Base-by-base conservation (phyloP, 768 basidiomycete genomes). In the Suillus alpinus region DNA sequence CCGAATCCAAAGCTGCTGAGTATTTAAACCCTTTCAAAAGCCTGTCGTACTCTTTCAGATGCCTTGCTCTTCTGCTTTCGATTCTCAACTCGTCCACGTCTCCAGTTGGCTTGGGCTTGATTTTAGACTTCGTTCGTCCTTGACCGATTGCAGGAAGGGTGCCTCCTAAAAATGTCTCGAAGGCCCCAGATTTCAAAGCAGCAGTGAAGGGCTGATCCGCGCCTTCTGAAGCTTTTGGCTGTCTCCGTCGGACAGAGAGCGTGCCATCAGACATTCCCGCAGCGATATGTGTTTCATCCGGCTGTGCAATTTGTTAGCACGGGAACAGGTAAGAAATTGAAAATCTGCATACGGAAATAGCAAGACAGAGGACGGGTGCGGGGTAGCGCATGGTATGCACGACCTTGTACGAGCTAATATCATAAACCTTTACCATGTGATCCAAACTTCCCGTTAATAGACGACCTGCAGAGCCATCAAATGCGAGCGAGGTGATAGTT, bases 301-400 rank as follows among this genome's bases (percentile, higher is more conserved):
- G 95, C 94, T 98, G 67, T 18, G 51, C 49, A 23, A 1, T 9
- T 37, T 6, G 31, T 66, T 47, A 70, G 66, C 32, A 26, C 63
- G 37, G 58, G 43, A n/a, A 29, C 34, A 31, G 2, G 6, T 51
- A 52, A 57, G 29, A 18, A 41, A 13, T 36, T 53, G 40, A 23
- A 57, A n/a, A 2, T 37, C 31, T 41, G 80, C 88, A 68, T 75
- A 96, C 95, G 61, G 96, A 98, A 50, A 98, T 81, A 16, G 95
- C 94, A 46, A 98, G 78, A 69, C 89, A 93, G 18, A 99, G 80
- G 1, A 99, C 75, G 6, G 95, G 93, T 5, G 95, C 94, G 5
- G 96, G 92, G 74, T 98, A 98, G 49, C 97, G 88, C 94, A 99
- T 98, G 4, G 97, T 98, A 69, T 99, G 97, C 14, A 97, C 87